Conservation (phyloP, 2,329 filamentous ascomycete species). For the Penicillium sp. region DNA sequence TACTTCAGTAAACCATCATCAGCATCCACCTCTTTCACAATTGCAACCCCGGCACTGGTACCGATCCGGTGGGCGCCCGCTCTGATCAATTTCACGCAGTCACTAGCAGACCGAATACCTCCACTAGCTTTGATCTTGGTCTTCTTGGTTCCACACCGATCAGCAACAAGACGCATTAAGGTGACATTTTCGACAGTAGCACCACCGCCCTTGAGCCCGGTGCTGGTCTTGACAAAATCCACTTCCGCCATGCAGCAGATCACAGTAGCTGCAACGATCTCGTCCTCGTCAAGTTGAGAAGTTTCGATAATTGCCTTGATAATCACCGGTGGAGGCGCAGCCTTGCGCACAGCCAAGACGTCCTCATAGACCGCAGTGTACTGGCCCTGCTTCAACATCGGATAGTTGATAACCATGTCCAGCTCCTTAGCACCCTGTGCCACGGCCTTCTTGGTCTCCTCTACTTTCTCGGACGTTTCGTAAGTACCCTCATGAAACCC, state of each 20-base stretch:
- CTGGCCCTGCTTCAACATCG: slow-evolving; percentile 43
- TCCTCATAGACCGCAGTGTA: slow-evolving; percentile 55
- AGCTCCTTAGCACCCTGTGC: slow-evolving; percentile 54
- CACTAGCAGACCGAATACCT: slow-evolving; percentile 52
- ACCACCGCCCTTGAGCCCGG: slow-evolving; percentile 57
- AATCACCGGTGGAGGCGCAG: slow-evolving; percentile 42
- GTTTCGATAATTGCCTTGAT: slow-evolving; percentile 62
- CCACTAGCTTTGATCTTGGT: slow-evolving; percentile 60
- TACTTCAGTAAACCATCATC: slow-evolving; percentile 20
- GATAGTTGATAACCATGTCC: slow-evolving; percentile 59
- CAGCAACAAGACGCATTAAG: slow-evolving; percentile 53
- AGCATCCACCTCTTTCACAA: slow-evolving; percentile 46
- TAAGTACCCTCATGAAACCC: slow-evolving; percentile 61
- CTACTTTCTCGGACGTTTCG: slow-evolving; percentile 50
- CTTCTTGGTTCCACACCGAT: slow-evolving; percentile 37
- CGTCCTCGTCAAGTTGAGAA: slow-evolving; percentile 47
- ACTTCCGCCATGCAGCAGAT: slow-evolving; percentile 53
- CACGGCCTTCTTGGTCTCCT: slow-evolving; percentile 51
- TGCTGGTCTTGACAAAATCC: slow-evolving; percentile 61
- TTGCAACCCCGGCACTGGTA: slow-evolving; percentile 55
- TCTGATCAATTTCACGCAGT: slow-evolving; percentile 54
- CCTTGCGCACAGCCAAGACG: slow-evolving; percentile 51
- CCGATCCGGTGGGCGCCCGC: slow-evolving; percentile 58
- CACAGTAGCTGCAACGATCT: slow-evolving; percentile 55
- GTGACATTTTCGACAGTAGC: slow-evolving; percentile 53